Conservation (phyloP, 129 eudicot species). For the Chrysanthemum lavandulifolium region DNA sequence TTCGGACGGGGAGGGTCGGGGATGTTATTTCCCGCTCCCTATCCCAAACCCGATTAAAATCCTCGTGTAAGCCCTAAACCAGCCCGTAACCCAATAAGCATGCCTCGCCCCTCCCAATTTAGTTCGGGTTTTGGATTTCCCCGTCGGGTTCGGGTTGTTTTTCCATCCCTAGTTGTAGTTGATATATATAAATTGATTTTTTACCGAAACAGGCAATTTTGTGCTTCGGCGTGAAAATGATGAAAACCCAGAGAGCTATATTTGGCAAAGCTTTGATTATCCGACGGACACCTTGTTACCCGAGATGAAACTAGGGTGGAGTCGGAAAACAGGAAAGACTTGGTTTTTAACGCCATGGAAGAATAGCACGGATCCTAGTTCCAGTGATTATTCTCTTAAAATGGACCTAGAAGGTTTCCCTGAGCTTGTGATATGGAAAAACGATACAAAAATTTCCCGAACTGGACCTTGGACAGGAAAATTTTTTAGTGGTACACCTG, state of each 20-base stretch:
- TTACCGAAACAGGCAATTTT: slow-evolving; percentile 8
- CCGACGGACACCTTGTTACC: slow-evolving; percentile 68
- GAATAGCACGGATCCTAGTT: slow-evolving; percentile 33
- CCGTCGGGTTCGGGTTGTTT: no score
- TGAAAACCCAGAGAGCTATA: slow-evolving; percentile 32
- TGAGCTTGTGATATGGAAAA: slow-evolving; percentile 3
- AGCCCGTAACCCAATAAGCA: no score
- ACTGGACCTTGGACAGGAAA: no score
- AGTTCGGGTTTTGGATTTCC: no score
- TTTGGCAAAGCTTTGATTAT: slow-evolving; percentile 66
- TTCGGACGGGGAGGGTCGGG: no score
- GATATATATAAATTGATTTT: no score
- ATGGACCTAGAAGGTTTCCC: slow-evolving; percentile 45
- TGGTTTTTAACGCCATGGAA: slow-evolving; percentile 52
- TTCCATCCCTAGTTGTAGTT: no score
- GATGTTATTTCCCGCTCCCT: no score
- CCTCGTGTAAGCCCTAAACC: no score
- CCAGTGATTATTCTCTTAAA: slow-evolving; percentile 40
- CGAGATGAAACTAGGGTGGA: slow-evolving; percentile 65
- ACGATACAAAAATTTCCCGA: slow-evolving; percentile 27
- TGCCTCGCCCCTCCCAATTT: no score
- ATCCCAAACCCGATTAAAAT: no score
- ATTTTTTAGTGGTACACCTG: no score
- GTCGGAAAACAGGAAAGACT: slow-evolving; percentile 35
- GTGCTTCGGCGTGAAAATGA: slow-evolving; percentile 43